These are phyloP conservation scores for Eudorina sp. DNA, from an alignment of 139 green algal genomes.

Conservation along the genomic window DNA sequence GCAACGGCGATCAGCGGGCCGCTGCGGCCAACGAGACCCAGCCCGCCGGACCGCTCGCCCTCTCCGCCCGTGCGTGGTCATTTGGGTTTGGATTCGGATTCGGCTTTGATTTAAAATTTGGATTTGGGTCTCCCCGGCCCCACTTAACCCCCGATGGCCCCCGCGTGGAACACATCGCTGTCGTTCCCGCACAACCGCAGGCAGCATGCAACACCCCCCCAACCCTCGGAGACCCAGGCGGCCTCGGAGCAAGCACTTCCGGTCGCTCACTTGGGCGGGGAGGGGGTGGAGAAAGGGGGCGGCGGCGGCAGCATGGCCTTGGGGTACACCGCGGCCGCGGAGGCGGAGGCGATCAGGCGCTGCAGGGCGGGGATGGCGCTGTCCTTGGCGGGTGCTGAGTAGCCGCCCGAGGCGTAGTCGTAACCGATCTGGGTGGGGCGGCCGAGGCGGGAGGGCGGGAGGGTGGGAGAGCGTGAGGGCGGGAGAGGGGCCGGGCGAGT, in stretches of 20 bases:
- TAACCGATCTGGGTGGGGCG: constrained; percentile 1
- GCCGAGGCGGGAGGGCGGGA: background rate
- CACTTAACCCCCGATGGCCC: too few relatives aligned
- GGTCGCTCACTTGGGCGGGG: background rate
- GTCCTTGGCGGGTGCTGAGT: too few relatives aligned
- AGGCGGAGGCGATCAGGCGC: background rate
- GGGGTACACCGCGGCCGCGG: background rate
- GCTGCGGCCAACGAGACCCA: too few relatives aligned
- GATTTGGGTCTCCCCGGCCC: background rate
- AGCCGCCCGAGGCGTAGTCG: constrained; percentile 28
- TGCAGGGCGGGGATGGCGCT: background rate
- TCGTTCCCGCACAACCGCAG: background rate
- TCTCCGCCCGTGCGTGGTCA: too few relatives aligned
- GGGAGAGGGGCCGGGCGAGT: background rate
- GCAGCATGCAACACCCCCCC: too few relatives aligned
- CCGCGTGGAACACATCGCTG: background rate
- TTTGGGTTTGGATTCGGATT: too few relatives aligned
- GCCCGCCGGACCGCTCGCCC: too few relatives aligned
- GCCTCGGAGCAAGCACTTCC: background rate
- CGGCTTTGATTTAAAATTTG: background rate
- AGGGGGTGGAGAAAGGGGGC: constrained; percentile 3
- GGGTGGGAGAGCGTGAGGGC: background rate
- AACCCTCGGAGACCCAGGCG: background rate
- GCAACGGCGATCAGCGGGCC: too few relatives aligned
- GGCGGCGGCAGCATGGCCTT: constrained; percentile 11